phyloP scores from a whole-genome alignment of 2,329 filamentous ascomycete species.

The Paraconiothyrium brasiliense region DNA sequence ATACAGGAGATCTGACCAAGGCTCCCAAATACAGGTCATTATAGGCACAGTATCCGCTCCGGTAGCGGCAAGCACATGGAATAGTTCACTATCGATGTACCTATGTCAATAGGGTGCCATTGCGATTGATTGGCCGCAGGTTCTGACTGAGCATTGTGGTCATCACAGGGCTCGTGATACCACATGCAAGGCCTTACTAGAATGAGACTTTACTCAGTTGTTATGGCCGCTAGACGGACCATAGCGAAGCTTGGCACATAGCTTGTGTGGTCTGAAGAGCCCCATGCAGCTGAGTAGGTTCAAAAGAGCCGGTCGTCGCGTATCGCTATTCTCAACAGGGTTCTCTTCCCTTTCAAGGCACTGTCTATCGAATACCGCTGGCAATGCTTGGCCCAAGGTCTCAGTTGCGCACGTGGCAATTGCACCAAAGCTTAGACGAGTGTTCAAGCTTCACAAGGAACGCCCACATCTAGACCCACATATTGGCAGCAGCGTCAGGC shows the following conservation, averaged over 20 bases:
- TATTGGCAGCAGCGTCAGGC: not conserved
- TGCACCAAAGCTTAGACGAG: conserved; percentile 10
- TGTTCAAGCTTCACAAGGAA: conserved; percentile 8
- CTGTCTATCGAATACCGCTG: not conserved
- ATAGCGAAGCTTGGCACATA: not conserved
- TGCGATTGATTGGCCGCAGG: not conserved
- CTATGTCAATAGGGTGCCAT: not conserved
- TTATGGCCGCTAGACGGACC: not conserved
- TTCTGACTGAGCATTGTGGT: not conserved
- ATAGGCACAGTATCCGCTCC: not conserved
- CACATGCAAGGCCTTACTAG: not conserved
- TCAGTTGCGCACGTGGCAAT: conserved; percentile 5
- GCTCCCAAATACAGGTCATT: not conserved
- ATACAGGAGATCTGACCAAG: not conserved
- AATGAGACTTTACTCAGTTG: not conserved
- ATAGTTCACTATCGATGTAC: not conserved
- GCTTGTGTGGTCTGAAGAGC: not conserved
- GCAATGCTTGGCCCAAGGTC: not conserved
- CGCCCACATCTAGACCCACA: not conserved
- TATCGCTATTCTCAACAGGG: not conserved
- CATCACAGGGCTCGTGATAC: not conserved
- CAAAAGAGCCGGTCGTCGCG: not conserved
- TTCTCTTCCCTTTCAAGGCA: not conserved
- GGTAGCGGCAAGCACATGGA: not conserved
- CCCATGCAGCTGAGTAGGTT: not conserved